A percentile compares a stretch with the other conserved stretches of the same genome.
Conservation (phyloP, 495 filamentous ascomycete genomes). For the Pyrenopolyporus hunteri region DNA sequence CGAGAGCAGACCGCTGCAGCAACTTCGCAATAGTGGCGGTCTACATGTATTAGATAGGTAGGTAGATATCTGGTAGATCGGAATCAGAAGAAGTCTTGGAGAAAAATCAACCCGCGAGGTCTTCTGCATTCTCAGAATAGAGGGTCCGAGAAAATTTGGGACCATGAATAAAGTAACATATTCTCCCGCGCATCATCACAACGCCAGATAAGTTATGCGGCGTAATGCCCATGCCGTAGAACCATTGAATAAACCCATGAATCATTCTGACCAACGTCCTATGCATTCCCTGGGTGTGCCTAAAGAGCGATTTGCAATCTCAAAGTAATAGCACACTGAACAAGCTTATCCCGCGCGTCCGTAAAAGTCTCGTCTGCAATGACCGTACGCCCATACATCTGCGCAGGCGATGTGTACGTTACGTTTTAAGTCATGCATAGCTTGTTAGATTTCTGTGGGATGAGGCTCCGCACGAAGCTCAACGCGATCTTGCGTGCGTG, state of each 20-base stretch:
- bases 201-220: conserved; percentile 30
- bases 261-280: conserved; percentile 31
- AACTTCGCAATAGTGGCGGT: background rate
- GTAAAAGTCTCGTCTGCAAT: conserved; percentile 23
- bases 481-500: conserved; percentile 49
- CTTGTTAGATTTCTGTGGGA: conserved; percentile 43
- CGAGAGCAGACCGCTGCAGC: background rate
- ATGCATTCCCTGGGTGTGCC: conserved; percentile 32
- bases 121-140: conserved; percentile 36
- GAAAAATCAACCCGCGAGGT: conserved; percentile 30
- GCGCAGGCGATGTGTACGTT: conserved; percentile 22
- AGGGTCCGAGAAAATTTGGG: conserved; percentile 2
- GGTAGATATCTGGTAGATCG: background rate
- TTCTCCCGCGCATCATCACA: conserved; percentile 21
- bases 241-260: conserved; percentile 28
- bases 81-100: background rate
- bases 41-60: no score
- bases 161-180: conserved; percentile 31
- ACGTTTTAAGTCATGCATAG: conserved; percentile 41
- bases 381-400: conserved; percentile 22
- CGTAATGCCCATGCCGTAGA: conserved; percentile 46
- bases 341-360: conserved; percentile 16
- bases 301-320: conserved; percentile 35
- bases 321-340: conserved; percentile 26
- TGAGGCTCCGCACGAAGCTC: conserved; percentile 51